phyloP scores from a whole-genome alignment of 352 stramenopile genomes.

The Phytophthora kernoviae region DNA sequence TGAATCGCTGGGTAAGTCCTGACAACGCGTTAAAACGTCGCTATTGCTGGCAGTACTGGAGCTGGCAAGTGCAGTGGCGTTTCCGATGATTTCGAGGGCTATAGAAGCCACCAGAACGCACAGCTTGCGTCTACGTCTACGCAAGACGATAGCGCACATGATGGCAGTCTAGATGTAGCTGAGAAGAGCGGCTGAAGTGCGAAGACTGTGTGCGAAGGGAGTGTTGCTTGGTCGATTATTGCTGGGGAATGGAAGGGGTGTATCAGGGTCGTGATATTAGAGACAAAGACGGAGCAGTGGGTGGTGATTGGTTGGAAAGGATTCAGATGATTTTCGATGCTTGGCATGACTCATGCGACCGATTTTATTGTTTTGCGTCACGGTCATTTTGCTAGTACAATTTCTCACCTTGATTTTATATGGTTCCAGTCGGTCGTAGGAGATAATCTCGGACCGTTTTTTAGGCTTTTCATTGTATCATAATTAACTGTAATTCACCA shows the following conservation, averaged over 20 bases:
- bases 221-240: not conserved
- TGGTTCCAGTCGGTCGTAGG: too few relatives aligned
- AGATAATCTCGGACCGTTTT: too few relatives aligned
- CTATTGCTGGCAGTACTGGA: not conserved
- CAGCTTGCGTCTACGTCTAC: conserved; percentile 19
- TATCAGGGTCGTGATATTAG: not conserved
- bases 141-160: conserved; percentile 13
- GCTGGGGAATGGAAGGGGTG: conserved; percentile 1
- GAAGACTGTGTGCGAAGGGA: not conserved
- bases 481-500: too few relatives aligned
- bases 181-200: not conserved
- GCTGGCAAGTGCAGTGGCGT: not conserved
- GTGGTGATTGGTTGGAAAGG: not conserved
- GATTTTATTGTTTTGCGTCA: too few relatives aligned
- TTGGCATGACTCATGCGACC: not conserved
- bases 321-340: not conserved
- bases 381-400: too few relatives aligned
- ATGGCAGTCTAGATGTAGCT: not conserved
- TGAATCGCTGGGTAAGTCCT: conserved; percentile 23
- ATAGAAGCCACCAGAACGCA: conserved; percentile 18
- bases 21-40: conserved; percentile 33
- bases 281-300: not conserved
- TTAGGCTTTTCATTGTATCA: too few relatives aligned
- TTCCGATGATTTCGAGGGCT: conserved; percentile 19
- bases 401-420: too few relatives aligned